These are phyloP conservation scores for Amanita rubescens DNA, from an alignment of 768 basidiomycete genomes.

Conservation along the genomic window DNA sequence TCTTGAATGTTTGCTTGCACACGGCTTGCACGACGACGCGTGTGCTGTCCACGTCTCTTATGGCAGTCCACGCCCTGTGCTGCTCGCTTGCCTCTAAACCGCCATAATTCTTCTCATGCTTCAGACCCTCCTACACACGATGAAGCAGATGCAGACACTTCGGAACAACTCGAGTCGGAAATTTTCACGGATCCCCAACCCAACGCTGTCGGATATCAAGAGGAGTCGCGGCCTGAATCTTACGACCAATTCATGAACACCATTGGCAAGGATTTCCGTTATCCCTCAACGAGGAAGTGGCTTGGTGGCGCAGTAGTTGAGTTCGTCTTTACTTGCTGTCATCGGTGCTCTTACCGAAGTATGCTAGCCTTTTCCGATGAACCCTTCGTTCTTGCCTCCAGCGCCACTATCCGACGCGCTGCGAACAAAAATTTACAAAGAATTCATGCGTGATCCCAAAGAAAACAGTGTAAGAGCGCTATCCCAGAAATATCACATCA, in stretches of 20 bases:
- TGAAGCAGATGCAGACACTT: neutral
- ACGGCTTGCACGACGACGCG: neutral
- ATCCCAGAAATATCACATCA: constrained; percentile 54
- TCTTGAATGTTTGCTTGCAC: neutral
- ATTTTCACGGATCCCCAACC: too few species aligned
- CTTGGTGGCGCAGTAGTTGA: constrained; percentile 50
- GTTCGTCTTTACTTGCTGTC: constrained; percentile 22
- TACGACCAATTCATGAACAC: constrained; percentile 35
- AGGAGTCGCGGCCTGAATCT: constrained; percentile 17
- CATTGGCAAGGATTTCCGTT: constrained; percentile 34
- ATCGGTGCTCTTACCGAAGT: neutral
- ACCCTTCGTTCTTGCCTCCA: constrained; percentile 77
- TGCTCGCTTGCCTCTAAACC: neutral
- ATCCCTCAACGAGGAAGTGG: constrained; percentile 52
- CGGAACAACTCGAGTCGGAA: neutral
- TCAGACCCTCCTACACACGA: neutral
- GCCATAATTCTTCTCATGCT: neutral
- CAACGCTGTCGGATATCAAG: too few species aligned
- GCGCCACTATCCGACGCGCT: constrained; percentile 61
- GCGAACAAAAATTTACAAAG: constrained; percentile 49
- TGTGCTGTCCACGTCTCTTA: neutral
- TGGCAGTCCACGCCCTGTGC: neutral
- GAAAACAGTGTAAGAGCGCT: constrained; percentile 51
- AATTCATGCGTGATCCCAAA: constrained; percentile 53
- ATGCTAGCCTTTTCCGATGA: constrained; percentile 79